These are phyloP conservation scores for Alternaria atra DNA, from an alignment of 2,329 filamentous ascomycete species.

Conservation along the genomic window DNA sequence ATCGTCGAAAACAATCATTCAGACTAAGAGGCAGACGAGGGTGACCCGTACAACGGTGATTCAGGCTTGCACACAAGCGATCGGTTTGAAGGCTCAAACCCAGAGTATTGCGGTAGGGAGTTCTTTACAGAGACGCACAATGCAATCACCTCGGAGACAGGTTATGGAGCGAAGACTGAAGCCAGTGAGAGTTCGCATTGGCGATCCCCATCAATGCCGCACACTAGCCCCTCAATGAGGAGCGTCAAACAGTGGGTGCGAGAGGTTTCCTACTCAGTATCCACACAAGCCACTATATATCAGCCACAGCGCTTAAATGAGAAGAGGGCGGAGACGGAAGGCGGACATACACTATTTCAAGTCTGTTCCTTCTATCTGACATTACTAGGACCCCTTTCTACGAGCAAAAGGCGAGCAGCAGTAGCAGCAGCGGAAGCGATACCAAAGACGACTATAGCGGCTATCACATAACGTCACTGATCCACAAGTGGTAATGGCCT, in stretches of 20 bases:
- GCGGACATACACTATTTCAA: too few relatives aligned
- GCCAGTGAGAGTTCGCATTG: constrained; percentile 8
- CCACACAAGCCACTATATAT: too few relatives aligned
- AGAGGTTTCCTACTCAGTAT: too few relatives aligned
- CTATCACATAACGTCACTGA: constrained; percentile 13
- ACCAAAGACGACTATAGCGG: constrained; percentile 6
- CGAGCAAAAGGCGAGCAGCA: constrained; percentile 15
- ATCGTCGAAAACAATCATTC: constrained; percentile 20
- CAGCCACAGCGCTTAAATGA: too few relatives aligned
- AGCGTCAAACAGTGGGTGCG: constrained; percentile 16
- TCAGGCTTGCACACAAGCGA: constrained; percentile 12
- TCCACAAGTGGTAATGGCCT: constrained; percentile 21
- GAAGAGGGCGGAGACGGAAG: too few relatives aligned
- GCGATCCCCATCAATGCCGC: constrained; percentile 11
- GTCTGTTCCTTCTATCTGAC: too few relatives aligned
- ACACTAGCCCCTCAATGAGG: constrained; percentile 15
- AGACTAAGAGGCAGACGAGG: constrained; percentile 11
- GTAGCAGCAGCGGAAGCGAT: constrained; percentile 14
- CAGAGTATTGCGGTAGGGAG: constrained; percentile 10
- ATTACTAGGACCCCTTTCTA: constrained; percentile 8
- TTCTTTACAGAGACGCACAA: constrained; percentile 6
- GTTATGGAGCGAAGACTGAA: constrained; percentile 12
- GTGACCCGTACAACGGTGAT: constrained; percentile 14
- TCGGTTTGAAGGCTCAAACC: constrained; percentile 13
- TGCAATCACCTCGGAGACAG: not conserved